Base-by-base conservation (phyloP, 495 filamentous ascomycete species). In the Aspergillus heteromorphus region DNA sequence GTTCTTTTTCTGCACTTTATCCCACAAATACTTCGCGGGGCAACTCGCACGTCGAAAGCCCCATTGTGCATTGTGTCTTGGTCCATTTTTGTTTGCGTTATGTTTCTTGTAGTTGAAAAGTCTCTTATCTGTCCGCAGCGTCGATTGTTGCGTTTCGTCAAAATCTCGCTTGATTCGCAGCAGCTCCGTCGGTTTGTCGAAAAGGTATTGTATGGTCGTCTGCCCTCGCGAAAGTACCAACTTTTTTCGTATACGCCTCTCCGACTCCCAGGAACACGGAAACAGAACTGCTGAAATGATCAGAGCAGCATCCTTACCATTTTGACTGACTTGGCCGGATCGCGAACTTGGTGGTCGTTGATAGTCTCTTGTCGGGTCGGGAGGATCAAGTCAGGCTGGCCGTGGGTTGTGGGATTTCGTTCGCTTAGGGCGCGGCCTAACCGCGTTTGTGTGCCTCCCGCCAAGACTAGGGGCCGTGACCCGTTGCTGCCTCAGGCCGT, bases 241-340 rank as follows among this genome's bases (percentile, higher is more conserved):
- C 40, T 40, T 18, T 51, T 51, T 40, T 61, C 52, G 49, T 55
- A 45, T 47, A 49, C 19, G 55, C 40, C 49, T 61, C 52, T 55
- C 63, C 62, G 59, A 70, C 53, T 27, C 48, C 59, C 60, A 63
- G 62, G 60, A 61, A 30, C 49, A 51, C 51, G 38, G 41, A 58
- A 41, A 49, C 17, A 23, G 40, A 21, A 47, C 36, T 47, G 34
- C 14, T 17, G n/a, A 21, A 47, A 51, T 38, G 45, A 66, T 51
- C 43, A 49, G 62, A 41, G 54, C 47, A 41, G 52, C 23, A 47
- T 45, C 55, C 79, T 81, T 77, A 83, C 79, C 79, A 83, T 83
- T 73, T 80, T 83, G 73, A 78, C 73, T 74, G 72, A 73, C 65
- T 79, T 75, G 69, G 65, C 69, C 70, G 70, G 71, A 66, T 73